A percentile compares a stretch with the other conserved stretches of the same genome.
Evolutionary conservation across 164 flowering plant species (phyloP).

Genomic region (Buxus sempervirens): DNA sequence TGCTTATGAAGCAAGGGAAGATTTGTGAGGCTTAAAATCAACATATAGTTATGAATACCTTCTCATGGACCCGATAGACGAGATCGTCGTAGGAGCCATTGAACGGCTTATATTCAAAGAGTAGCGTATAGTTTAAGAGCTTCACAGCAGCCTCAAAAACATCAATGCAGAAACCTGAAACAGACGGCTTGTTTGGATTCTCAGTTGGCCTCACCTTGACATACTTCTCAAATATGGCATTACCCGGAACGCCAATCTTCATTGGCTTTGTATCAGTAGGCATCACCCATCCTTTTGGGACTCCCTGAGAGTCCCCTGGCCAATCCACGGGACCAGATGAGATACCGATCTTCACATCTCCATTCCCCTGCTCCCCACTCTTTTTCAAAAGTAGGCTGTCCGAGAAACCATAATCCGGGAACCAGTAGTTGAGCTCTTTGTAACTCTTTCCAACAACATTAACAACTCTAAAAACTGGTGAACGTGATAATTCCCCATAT

Average conservation of each 20-base stretch:
- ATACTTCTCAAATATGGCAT: conserved; percentile 34
- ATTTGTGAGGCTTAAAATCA: no score
- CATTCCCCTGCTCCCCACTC: not conserved
- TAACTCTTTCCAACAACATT: conserved; percentile 8
- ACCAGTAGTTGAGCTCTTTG: conserved; percentile 26
- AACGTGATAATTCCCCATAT: conserved; percentile 3
- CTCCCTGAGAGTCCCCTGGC: conserved; percentile 15
- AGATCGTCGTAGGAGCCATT: conserved; percentile 26
- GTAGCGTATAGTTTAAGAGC: conserved; percentile 18
- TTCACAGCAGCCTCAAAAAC: conserved; percentile 32
- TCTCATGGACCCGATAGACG: conserved; percentile 27
- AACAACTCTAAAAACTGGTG: conserved; percentile 7
- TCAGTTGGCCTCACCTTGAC: conserved; percentile 29
- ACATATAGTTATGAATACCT: conserved; percentile 30
- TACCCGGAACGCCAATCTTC: conserved; percentile 45
- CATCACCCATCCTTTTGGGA: conserved; percentile 52
- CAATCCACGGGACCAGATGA: conserved; percentile 27
- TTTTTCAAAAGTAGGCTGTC: not conserved
- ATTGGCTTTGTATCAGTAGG: conserved; percentile 22
- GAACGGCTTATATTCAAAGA: conserved; percentile 21
- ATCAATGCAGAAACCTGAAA: conserved; percentile 49
- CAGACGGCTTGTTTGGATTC: conserved; percentile 2
- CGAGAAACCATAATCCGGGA: conserved; percentile 16
- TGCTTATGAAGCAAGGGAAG: no score
- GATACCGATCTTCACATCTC: not conserved